Conservation (phyloP, 257 asterid species). For the Coffea eugenioides region DNA sequence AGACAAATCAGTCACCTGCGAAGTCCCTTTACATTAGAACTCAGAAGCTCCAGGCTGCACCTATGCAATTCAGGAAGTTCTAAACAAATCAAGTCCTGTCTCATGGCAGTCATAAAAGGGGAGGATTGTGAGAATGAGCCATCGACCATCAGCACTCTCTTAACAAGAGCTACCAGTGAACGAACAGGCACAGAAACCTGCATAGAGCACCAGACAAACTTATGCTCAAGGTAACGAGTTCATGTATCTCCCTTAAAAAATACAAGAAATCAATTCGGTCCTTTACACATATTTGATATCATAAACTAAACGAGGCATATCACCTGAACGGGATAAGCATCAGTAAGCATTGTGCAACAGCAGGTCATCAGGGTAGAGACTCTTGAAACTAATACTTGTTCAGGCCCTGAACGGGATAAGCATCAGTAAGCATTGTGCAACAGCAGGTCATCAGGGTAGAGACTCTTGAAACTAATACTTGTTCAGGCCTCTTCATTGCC, state of each 20-base stretch:
- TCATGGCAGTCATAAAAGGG: slow-evolving; percentile 53
- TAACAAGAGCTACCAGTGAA: slow-evolving; percentile 57
- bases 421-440: slow-evolving; percentile 59
- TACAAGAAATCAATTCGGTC: background rate
- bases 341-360: slow-evolving; percentile 70
- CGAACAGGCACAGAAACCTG: slow-evolving; percentile 76
- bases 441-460: slow-evolving; percentile 72
- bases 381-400: slow-evolving; percentile 65
- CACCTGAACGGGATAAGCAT: slow-evolving; percentile 78
- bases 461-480: slow-evolving; percentile 60
- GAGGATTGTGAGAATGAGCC: slow-evolving; percentile 51
- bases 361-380: slow-evolving; percentile 64
- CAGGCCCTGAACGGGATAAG: too few relatives aligned
- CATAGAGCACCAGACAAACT: slow-evolving; percentile 14
- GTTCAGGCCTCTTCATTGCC: slow-evolving; percentile 66
- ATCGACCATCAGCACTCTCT: slow-evolving; percentile 80
- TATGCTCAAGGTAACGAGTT: background rate
- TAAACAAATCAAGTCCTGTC: slow-evolving; percentile 65
- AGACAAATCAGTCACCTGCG: slow-evolving; percentile 45
- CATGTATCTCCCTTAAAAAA: slow-evolving; percentile 1
- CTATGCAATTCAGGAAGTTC: slow-evolving; percentile 73
- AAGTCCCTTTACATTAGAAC: slow-evolving; percentile 60
- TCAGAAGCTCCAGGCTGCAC: slow-evolving; percentile 66
- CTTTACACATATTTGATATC: slow-evolving; percentile 4
- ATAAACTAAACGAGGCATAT: slow-evolving; percentile 14